A percentile compares a stretch with the other conserved stretches of the same genome.
These are phyloP conservation scores for Metschnikowia bowlesiae DNA, from an alignment of 805 yeast species.

Conservation along the genomic window DNA sequence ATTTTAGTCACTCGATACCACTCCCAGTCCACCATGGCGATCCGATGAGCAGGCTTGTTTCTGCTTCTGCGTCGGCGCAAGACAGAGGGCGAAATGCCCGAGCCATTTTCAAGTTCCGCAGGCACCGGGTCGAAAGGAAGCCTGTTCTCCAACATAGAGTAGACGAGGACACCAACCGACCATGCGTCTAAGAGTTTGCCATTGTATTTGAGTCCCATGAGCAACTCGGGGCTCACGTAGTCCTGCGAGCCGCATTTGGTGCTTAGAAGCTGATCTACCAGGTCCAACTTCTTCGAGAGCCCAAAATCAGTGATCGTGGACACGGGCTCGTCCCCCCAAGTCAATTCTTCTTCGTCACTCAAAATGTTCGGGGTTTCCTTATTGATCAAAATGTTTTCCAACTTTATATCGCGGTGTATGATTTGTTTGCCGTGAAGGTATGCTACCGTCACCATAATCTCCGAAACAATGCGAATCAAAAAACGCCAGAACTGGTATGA, in stretches of 20 bases:
- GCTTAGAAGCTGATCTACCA: conserved; percentile 57
- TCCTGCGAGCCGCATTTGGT: conserved; percentile 97
- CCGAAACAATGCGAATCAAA: conserved; percentile 62
- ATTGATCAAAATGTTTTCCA: conserved; percentile 72
- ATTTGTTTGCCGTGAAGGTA: conserved; percentile 66
- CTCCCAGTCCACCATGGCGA: conserved; percentile 88
- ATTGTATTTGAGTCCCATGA: conserved; percentile 87
- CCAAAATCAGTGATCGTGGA: conserved; percentile 86
- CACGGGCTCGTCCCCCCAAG: conserved; percentile 24
- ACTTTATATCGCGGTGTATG: conserved; percentile 87
- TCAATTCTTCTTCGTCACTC: conserved; percentile 7
- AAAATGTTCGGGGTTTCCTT: conserved; percentile 4
- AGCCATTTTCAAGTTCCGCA: conserved; percentile 27
- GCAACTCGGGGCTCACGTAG: conserved; percentile 89
- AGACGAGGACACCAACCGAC: conserved; percentile 92
- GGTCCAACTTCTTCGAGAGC: conserved; percentile 64
- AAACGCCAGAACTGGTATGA: conserved; percentile 39
- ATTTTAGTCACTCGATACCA: conserved; percentile 51
- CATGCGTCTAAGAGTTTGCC: conserved; percentile 91
- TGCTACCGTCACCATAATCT: conserved; percentile 59
- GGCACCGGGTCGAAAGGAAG: conserved; percentile 91
- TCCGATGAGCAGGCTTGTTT: conserved; percentile 74
- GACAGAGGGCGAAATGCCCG: conserved; percentile 38
- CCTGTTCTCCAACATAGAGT: conserved; percentile 77
- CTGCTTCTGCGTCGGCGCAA: conserved; percentile 39